A percentile compares a stretch with the other conserved stretches of the same genome.
phyloP scores from a whole-genome alignment of 495 filamentous ascomycete species.

The Hypoxylon lienhwacheense region DNA sequence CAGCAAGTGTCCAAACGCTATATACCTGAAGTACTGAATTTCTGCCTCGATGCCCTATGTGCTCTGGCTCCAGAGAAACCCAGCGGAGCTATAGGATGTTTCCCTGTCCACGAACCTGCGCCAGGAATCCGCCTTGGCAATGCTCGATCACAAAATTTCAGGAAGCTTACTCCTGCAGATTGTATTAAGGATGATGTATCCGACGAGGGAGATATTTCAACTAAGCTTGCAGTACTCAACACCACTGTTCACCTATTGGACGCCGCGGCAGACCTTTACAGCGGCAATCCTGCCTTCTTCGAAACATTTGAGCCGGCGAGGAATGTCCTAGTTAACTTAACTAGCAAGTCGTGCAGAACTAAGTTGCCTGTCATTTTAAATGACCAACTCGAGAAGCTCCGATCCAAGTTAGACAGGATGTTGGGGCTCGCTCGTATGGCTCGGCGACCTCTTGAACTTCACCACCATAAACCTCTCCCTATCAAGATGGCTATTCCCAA shows the following conservation, averaged over 20 bases:
- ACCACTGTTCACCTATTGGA: constrained; percentile 61
- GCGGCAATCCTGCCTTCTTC: constrained; percentile 65
- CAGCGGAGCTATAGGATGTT: constrained; percentile 49
- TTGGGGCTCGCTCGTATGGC: constrained; percentile 59
- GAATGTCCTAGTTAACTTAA: constrained; percentile 58
- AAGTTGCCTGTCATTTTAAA: constrained; percentile 51
- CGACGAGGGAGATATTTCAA: constrained; percentile 41
- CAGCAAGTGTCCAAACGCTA: constrained; percentile 79
- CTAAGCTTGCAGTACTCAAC: constrained; percentile 62
- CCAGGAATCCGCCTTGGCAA: constrained; percentile 55
- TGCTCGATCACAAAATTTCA: constrained; percentile 36
- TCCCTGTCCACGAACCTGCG: constrained; percentile 63
- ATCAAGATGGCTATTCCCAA: constrained; percentile 90
- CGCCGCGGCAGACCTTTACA: constrained; percentile 64
- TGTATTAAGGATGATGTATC: constrained; percentile 42
- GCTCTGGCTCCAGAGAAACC: constrained; percentile 61
- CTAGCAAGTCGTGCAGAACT: constrained; percentile 49
- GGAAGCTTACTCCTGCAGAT: constrained; percentile 57
- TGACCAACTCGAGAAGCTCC: constrained; percentile 42
- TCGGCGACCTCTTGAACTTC: constrained; percentile 80
- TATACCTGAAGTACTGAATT: constrained; percentile 84
- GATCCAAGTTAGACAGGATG: constrained; percentile 50
- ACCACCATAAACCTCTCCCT: constrained; percentile 84
- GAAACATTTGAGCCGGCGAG: constrained; percentile 69
- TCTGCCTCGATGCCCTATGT: constrained; percentile 73